Conservation (phyloP, 2,329 filamentous ascomycete genomes). For the Neofusicoccum laricinum region DNA sequence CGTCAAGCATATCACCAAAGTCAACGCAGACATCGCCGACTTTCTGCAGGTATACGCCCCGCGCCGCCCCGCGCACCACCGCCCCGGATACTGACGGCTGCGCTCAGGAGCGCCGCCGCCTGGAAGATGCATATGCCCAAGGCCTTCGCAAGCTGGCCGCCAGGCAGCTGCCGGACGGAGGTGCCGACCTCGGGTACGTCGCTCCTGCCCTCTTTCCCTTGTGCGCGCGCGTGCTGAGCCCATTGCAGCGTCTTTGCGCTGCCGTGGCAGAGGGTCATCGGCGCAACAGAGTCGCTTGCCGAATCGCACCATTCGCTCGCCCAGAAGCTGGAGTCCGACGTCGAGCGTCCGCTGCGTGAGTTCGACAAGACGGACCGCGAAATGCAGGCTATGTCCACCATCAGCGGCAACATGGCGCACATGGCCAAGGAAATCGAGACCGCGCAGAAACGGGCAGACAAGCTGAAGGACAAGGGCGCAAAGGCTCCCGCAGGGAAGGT, state of each 20-base stretch:
- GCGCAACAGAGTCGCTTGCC: slow-evolving; percentile 75
- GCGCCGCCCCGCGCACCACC: not conserved
- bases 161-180: slow-evolving; percentile 69
- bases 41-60: slow-evolving; percentile 79
- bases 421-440: slow-evolving; percentile 84
- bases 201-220: slow-evolving; percentile 15
- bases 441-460: slow-evolving; percentile 81
- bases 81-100: slow-evolving; percentile 12
- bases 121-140: slow-evolving; percentile 86
- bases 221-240: slow-evolving; percentile 18
- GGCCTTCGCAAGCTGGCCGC: slow-evolving; percentile 77
- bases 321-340: slow-evolving; percentile 79
- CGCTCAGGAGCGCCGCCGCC: slow-evolving; percentile 80
- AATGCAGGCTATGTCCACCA: slow-evolving; percentile 74
- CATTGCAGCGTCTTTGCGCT: slow-evolving; percentile 73
- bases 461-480: slow-evolving; percentile 73
- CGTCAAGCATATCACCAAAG: slow-evolving; percentile 77
- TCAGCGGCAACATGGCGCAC: slow-evolving; percentile 74
- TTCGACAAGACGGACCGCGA: slow-evolving; percentile 72
- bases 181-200: slow-evolving; percentile 81
- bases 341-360: slow-evolving; percentile 77
- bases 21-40: slow-evolving; percentile 91
- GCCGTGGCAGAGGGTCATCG: slow-evolving; percentile 85
- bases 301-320: slow-evolving; percentile 79
- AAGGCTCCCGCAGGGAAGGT: slow-evolving; percentile 76